A percentile compares a stretch with the other conserved stretches of the same genome.
phyloP scores from a whole-genome alignment of 2,329 filamentous ascomycete species.

The Lachnellula cervina region DNA sequence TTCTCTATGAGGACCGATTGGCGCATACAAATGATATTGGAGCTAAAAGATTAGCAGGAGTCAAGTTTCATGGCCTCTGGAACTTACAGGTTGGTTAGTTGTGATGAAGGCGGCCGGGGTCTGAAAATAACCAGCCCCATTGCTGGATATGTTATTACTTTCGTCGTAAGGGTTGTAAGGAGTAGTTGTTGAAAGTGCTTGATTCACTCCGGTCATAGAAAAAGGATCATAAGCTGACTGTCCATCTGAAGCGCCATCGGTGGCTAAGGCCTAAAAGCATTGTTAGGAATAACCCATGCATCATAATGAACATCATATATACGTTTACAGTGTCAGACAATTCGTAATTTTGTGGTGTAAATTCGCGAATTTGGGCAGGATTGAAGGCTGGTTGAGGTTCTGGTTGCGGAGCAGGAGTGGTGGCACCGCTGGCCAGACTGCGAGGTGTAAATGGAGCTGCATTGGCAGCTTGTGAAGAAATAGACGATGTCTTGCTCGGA shows the following conservation, averaged over 20 bases:
- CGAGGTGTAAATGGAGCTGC: conserved; percentile 82
- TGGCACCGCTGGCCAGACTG: conserved; percentile 38
- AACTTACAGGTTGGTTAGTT: conserved; percentile 54
- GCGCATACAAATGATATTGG: conserved; percentile 91
- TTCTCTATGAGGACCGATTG: conserved; percentile 75
- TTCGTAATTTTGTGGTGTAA: conserved; percentile 53
- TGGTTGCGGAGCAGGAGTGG: conserved; percentile 27
- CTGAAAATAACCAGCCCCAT: conserved; percentile 62
- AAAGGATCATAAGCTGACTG: conserved; percentile 59
- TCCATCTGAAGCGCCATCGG: conserved; percentile 49
- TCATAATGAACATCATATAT: background rate
- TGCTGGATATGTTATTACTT: conserved; percentile 47
- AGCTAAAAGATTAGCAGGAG: conserved; percentile 43
- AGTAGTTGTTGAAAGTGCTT: conserved; percentile 42
- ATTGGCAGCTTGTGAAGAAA: conserved; percentile 85
- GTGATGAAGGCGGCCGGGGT: conserved; percentile 48
- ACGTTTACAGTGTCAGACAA: conserved; percentile 42
- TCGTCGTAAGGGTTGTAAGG: conserved; percentile 77
- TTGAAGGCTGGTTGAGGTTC: conserved; percentile 47
- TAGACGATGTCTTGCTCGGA: conserved; percentile 61
- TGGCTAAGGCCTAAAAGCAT: conserved; percentile 29
- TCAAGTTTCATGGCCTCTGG: background rate
- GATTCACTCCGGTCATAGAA: conserved; percentile 51
- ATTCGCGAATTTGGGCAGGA: conserved; percentile 53
- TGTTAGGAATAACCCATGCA: background rate